Percentiles rank a stretch among this genome's conserved stretches.
These are phyloP conservation scores for Claviceps monticola DNA, from an alignment of 2,329 filamentous ascomycete genomes.

Conservation along the genomic window DNA sequence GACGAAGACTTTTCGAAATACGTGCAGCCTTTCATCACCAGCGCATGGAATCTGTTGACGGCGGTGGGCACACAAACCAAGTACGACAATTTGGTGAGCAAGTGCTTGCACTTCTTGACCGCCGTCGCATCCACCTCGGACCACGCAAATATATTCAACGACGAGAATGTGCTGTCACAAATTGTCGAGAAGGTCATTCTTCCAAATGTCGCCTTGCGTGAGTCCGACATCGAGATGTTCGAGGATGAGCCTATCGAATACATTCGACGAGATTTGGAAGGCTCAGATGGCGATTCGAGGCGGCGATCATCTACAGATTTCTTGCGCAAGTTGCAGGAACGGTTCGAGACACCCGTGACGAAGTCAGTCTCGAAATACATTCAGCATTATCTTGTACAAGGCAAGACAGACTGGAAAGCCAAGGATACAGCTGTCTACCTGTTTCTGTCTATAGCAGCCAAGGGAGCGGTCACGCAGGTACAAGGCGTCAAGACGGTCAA, in stretches of 20 bases:
- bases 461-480: conserved; percentile 72
- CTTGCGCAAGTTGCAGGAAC: conserved; percentile 73
- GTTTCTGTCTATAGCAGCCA: conserved; percentile 86
- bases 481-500: conserved; percentile 90
- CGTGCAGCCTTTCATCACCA: conserved; percentile 72
- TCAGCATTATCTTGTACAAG: conserved; percentile 69
- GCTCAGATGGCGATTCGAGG: conserved; percentile 88
- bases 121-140: conserved; percentile 66
- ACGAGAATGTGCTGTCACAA: conserved; percentile 62
- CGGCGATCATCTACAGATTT: conserved; percentile 91
- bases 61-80: conserved; percentile 77
- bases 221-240: conserved; percentile 89
- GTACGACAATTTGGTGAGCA: conserved; percentile 89
- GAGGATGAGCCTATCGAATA: conserved; percentile 99
- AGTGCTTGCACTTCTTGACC: conserved; percentile 85
- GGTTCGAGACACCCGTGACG: conserved; percentile 76
- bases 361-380: conserved; percentile 79
- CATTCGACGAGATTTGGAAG: conserved; percentile 86
- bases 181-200: conserved; percentile 93
- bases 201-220: conserved; percentile 80
- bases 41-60: conserved; percentile 83
- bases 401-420: conserved; percentile 79
- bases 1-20: conserved; percentile 82
- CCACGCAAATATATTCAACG: conserved; percentile 78
- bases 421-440: conserved; percentile 98